phyloP scores from a whole-genome alignment of 2,329 filamentous ascomycete genomes.

The Beauveria brongniartii region DNA sequence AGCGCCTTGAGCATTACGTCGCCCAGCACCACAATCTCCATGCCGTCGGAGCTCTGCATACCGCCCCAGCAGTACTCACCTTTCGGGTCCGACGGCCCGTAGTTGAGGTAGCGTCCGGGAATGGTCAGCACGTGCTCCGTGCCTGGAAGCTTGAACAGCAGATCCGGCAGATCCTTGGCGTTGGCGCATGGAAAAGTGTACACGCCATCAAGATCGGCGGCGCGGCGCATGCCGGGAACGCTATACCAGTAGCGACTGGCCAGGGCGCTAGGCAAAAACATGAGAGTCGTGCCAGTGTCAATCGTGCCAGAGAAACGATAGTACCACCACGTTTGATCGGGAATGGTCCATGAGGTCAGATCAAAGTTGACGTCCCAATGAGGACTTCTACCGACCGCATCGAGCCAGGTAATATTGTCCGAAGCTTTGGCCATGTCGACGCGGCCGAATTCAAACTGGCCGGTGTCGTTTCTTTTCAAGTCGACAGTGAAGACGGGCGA shows the following conservation, averaged over 20 bases:
- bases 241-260: constrained; percentile 51
- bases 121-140: constrained; percentile 43
- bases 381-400: constrained; percentile 22
- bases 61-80: constrained; percentile 63
- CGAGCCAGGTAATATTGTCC: constrained; percentile 36
- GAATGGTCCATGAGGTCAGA: constrained; percentile 29
- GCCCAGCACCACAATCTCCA: constrained; percentile 59
- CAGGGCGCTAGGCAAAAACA: constrained; percentile 51
- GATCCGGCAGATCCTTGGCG: constrained; percentile 45
- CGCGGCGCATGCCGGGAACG: constrained; percentile 44
- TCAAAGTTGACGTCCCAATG: constrained; percentile 42
- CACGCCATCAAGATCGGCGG: constrained; percentile 33
- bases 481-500: constrained; percentile 41
- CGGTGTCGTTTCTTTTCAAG: constrained; percentile 37
- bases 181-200: constrained; percentile 51
- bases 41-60: constrained; percentile 49
- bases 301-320: constrained; percentile 46
- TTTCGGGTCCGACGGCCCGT: constrained; percentile 39
- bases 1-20: constrained; percentile 73
- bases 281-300: constrained; percentile 62
- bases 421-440: constrained; percentile 32
- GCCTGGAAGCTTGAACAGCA: constrained; percentile 45
- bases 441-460: constrained; percentile 44
- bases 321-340: constrained; percentile 44
- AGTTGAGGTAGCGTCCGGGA: constrained; percentile 47